phyloP scores from a whole-genome alignment of 2,329 filamentous ascomycete genomes.

The Alternaria burnsii region DNA sequence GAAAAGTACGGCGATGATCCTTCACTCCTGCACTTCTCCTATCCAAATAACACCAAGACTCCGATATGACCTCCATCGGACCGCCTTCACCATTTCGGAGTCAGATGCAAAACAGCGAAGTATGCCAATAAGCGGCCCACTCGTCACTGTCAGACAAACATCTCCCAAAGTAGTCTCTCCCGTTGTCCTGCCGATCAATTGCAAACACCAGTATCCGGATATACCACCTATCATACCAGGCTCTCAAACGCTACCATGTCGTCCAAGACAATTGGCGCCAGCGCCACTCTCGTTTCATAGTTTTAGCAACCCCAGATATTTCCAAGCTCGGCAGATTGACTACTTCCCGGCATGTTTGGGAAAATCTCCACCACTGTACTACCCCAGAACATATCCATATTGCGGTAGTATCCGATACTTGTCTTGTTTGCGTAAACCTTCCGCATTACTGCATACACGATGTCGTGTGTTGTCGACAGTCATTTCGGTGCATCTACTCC shows the following conservation, averaged over 20 bases:
- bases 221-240: constrained; percentile 6
- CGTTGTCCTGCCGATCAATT: constrained; percentile 2
- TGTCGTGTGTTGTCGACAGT: neutral
- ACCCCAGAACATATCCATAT: neutral
- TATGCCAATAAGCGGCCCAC: neutral
- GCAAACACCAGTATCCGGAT: neutral
- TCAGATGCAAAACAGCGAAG: neutral
- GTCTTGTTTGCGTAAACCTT: neutral
- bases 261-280: neutral
- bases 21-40: neutral
- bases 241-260: neutral
- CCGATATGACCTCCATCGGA: neutral
- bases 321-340: neutral
- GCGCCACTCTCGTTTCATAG: neutral
- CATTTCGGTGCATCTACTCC: constrained; percentile 1
- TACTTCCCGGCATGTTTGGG: neutral
- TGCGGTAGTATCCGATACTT: neutral
- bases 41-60: neutral
- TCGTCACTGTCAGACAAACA: neutral
- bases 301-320: neutral
- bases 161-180: neutral
- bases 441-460: neutral
- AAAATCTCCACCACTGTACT: neutral
- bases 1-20: neutral
- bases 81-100: neutral